Base-by-base conservation (phyloP, 306 rosid species). In the Cucurbita ficifolia region DNA sequence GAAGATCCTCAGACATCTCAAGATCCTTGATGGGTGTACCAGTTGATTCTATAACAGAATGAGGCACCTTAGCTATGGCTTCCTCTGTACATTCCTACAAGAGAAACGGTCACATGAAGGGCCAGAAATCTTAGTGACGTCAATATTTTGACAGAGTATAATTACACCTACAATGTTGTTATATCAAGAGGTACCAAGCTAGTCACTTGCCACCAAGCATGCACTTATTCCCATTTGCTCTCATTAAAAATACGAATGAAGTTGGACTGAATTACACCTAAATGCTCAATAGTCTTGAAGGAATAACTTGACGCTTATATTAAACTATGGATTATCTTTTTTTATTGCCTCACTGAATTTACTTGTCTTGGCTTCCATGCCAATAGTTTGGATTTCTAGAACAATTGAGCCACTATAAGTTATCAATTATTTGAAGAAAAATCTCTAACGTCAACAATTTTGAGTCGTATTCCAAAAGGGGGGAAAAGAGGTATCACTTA, bases 1-100 rank as follows among this genome's bases (percentile, higher is more conserved):
- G 76, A 81, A 74, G 78, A 76, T 83, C 80, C 77, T 86, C 85
- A 46, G 79, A 22, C 49, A 63, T 45, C 61, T 76, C 65, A 33
- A 73, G 70, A 81, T 80, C 83, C 71, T 70, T 79, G 77, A 85
- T 74, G 77, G 86, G 81, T 62, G 89, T 84, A 72, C 82, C 80
- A 75, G 67, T 59, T 76, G 87, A 73, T 76, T 75, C 77, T 21
- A 75, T 63, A 59, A 75, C 80, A 70, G 46, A 55, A 74, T 82
- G 74, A 39, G 73, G 72, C 68, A 70, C 70, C 79, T 83, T 75
- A 57, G 77, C 69, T 61, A 82, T 73, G 57, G 75, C 72, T 57
- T 83, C 83, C 81, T 77, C 78, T 35, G 56, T 69, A 73, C 61
- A 63, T 74, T 80, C 92, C 96, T 86, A 89, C 68, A 83, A 69